Percentiles rank a stretch among this genome's conserved stretches.
These are phyloP conservation scores for Bryoglossum gracile DNA, from an alignment of 495 filamentous ascomycete species.

Conservation along the genomic window DNA sequence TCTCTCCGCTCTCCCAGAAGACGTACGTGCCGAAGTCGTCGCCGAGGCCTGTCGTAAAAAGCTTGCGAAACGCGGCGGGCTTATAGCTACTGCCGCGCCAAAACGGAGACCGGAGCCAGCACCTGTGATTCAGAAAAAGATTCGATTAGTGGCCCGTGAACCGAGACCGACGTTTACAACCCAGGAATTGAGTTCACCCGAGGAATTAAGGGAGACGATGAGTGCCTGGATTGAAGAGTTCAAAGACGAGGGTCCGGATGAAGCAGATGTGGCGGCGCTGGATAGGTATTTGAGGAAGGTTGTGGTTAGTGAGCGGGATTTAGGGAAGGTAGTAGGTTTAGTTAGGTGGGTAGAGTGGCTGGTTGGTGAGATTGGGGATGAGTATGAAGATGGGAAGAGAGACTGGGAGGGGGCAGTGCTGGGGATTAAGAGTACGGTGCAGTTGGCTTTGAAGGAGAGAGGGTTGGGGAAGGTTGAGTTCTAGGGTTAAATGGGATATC, in stretches of 20 bases:
- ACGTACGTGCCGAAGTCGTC: conserved; percentile 70
- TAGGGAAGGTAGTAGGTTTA: conserved; percentile 64
- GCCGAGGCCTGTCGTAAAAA: conserved; percentile 58
- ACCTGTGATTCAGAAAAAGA: conserved; percentile 29
- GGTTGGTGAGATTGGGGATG: conserved; percentile 46
- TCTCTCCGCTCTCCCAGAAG: conserved; percentile 73
- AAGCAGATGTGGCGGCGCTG: conserved; percentile 66
- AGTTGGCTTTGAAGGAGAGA: conserved; percentile 51
- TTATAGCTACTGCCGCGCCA: conserved; percentile 22
- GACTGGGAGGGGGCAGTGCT: conserved; percentile 43
- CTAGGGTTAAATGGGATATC: too few species aligned
- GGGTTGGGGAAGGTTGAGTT: too few species aligned
- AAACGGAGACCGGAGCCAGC: conserved; percentile 14
- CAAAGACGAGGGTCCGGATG: conserved; percentile 60
- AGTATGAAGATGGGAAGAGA: conserved; percentile 22
- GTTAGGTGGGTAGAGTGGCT: conserved; percentile 68
- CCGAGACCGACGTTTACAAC: conserved; percentile 58
- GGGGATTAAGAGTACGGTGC: conserved; percentile 49
- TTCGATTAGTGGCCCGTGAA: conserved; percentile 44
- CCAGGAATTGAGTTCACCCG: conserved; percentile 43
- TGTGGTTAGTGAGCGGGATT: conserved; percentile 62
- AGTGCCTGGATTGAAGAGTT: conserved; percentile 62
- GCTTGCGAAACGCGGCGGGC: conserved; percentile 37
- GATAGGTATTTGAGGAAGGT: conserved; percentile 61
- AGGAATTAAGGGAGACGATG: conserved; percentile 56